phyloP scores from a whole-genome alignment of 495 filamentous ascomycete genomes.

The Talaromyces thailandensis region DNA sequence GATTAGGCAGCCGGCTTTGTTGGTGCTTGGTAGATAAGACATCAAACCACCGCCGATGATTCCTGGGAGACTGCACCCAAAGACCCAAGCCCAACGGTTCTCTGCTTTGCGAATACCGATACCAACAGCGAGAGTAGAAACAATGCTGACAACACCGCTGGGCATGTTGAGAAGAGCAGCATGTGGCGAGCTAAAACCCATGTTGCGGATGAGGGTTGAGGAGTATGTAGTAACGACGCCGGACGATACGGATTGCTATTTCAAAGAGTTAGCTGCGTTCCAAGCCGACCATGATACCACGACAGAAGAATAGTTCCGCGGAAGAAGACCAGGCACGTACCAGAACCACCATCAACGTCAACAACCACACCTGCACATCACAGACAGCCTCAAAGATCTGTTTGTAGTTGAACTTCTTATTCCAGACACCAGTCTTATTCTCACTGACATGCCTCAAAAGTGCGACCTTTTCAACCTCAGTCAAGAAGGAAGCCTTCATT shows the following conservation, averaged over 20 bases:
- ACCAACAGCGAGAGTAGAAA: conserved; percentile 46
- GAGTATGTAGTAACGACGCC: conserved; percentile 57
- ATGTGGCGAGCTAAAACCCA: conserved; percentile 45
- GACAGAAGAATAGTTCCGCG: not conserved
- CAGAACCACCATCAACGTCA: conserved; percentile 25
- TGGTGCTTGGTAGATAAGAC: conserved; percentile 44
- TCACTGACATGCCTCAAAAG: conserved; percentile 32
- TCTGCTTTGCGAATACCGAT: conserved; percentile 31
- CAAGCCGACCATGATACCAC: not conserved
- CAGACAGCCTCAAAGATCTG: conserved; percentile 24
- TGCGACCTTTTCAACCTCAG: conserved; percentile 39
- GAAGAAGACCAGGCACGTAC: conserved; percentile 6
- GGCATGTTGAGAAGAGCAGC: conserved; percentile 58
- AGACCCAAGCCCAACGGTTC: conserved; percentile 43
- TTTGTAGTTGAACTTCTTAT: conserved; percentile 27
- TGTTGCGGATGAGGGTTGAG: conserved; percentile 45
- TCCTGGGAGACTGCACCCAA: conserved; percentile 32
- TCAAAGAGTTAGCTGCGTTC: conserved; percentile 5
- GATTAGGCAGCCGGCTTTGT: conserved; percentile 42
- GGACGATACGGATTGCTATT: conserved; percentile 41
- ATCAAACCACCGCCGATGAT: conserved; percentile 51
- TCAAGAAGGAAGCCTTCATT: conserved; percentile 48
- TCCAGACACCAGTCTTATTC: conserved; percentile 51
- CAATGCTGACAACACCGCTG: conserved; percentile 47
- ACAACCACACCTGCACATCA: conserved; percentile 29